Evolutionary conservation across 208 protist species (phyloP), one percentile per base, ranked within the genome.

Genomic region (Strigomonas oncopelti): DNA sequence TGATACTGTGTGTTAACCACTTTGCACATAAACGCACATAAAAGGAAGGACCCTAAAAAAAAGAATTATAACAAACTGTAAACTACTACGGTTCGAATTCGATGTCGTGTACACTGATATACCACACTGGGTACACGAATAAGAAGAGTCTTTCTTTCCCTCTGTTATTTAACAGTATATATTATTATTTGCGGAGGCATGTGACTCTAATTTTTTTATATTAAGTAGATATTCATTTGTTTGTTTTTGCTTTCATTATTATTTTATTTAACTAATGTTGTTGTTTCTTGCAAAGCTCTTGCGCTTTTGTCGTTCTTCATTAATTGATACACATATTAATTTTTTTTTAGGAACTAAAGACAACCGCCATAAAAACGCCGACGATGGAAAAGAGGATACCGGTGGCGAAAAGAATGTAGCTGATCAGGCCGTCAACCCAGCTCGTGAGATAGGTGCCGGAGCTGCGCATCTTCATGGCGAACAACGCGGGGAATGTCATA

Each of bases 401-500:
- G 52, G 80, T 57, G 45, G 83, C 56, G 16, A 92, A 65, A 24
- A 92, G 72, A 28, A 61, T 34, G 61, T 74, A 83, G 38, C 57
- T 78, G 14, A 87, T 55, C 7, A 81, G 42, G 38, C 52, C 74
- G 65, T 92, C 87, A 2, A 78, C 46, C 27, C 61, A 74, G 27
- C 66, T 29, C 9, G 80, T 88, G 34, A 90, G 68, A 61, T 90
- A 88, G 13, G 87, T 85, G 27, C 82, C 78, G 28, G 74, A 73
- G 55, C 60, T 38, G 14, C 75, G 76, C 87, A 92, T 92, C 61
- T 81, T 67, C 48, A 90, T 74, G n/a, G 87, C 73, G 54, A 92
- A 90, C 8, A 92, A 58, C 36, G 83, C 81, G 38, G 87, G 87
- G 28, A 92, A 81, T 8, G 81, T 92, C 84, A 92, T 88, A 60